Percentiles rank a stretch among this genome's conserved stretches.
Conservation (phyloP, 768 basidiomycete species). For the Podaxis sp. region DNA sequence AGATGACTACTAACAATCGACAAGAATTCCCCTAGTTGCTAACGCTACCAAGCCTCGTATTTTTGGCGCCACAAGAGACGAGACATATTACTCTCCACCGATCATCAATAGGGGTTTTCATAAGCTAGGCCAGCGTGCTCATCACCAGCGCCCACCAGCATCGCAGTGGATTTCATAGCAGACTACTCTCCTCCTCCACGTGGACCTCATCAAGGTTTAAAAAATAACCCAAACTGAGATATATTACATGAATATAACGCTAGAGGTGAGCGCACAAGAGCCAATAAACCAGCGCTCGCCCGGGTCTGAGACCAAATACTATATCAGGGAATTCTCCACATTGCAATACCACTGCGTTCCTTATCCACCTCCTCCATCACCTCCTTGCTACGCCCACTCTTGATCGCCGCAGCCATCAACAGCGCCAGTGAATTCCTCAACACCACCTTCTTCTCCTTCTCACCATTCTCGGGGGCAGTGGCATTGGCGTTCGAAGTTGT, state of each 20-base stretch:
- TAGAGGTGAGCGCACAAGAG: background rate
- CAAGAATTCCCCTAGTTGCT: background rate
- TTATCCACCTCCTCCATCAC: conserved; percentile 56
- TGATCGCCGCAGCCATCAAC: conserved; percentile 54
- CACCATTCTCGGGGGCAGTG: background rate
- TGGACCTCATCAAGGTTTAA: background rate
- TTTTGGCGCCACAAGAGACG: background rate
- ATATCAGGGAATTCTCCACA: conserved; percentile 61
- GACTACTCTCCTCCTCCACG: background rate
- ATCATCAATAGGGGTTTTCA: background rate
- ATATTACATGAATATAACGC: background rate
- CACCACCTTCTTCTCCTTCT: conserved; percentile 34
- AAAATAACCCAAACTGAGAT: background rate
- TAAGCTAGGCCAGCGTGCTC: background rate
- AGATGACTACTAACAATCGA: background rate
- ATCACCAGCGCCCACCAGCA: background rate
- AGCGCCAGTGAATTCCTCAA: conserved; percentile 49
- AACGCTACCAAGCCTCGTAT: background rate
- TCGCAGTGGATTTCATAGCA: background rate
- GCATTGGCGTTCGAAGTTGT: background rate
- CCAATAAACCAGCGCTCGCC: background rate
- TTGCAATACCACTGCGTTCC: conserved; percentile 60
- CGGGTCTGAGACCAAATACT: too few species aligned
- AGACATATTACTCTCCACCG: background rate
- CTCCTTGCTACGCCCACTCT: conserved; percentile 51